A percentile compares a stretch with the other conserved stretches of the same genome.
Conservation (phyloP, 257 asterid species). For the Capsicum chinense region DNA sequence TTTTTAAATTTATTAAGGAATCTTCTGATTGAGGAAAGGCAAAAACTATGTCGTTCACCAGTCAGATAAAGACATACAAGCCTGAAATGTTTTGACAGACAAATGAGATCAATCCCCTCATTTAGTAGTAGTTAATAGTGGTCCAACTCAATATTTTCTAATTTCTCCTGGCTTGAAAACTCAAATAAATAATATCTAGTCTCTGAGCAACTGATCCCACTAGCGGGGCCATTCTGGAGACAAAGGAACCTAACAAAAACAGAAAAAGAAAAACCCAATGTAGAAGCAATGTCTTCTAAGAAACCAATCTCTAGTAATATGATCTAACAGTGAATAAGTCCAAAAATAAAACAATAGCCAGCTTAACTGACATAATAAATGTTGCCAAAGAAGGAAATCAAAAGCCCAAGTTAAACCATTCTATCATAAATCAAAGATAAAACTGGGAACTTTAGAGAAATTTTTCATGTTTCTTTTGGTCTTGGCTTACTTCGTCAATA, state of each 20-base stretch:
- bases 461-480: not conserved
- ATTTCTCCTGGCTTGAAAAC: too few species aligned
- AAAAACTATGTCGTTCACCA: not conserved
- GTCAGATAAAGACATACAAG: not conserved
- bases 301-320: too few species aligned
- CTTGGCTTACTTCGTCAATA: not conserved
- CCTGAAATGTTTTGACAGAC: not conserved
- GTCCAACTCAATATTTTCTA: too few species aligned
- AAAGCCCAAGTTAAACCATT: not conserved
- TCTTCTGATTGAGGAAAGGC: not conserved
- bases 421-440: not conserved
- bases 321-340: too few species aligned
- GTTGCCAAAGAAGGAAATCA: constrained; percentile 5
- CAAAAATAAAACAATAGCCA: not conserved
- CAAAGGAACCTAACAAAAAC: too few species aligned
- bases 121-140: too few species aligned
- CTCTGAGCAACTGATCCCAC: too few species aligned
- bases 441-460: not conserved
- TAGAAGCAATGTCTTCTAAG: too few species aligned
- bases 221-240: too few species aligned
- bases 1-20: not conserved
- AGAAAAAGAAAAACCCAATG: too few species aligned
- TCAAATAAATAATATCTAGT: too few species aligned
- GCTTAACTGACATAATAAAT: not conserved
- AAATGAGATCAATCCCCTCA: constrained; percentile 22